Base-by-base conservation (phyloP, 495 filamentous ascomycete species). In the Aspergillus indologenus region DNA sequence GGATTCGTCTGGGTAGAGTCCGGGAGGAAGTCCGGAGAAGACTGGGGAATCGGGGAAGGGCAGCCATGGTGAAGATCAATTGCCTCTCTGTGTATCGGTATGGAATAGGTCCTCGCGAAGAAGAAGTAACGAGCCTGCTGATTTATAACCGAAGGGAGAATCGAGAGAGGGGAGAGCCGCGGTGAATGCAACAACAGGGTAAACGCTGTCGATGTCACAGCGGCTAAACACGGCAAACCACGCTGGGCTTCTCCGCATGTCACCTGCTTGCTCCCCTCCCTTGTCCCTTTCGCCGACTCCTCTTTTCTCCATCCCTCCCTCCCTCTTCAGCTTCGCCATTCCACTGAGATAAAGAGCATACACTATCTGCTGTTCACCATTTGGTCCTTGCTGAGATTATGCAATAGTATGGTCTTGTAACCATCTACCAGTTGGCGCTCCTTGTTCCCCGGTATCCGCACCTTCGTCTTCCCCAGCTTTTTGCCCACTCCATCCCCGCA, bases 171-270 rank as follows among this genome's bases (percentile, higher is more conserved):
- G 45, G 45, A 22, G n/a, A 29, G 45, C 31, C 56, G 59, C 58
- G 53, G 53, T 55, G 46, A 49, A 24, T 15, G 34, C 34, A 40
- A 3, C 26, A 9, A 29, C 4, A 9, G 26, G 9, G 26, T 29
- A 29, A 29, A 29, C 26, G 26, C n/a, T n/a, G 9, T 4, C 26
- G 26, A 29, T 29, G 26, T 29, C 26, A 29, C 55, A 64, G 63
- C 75, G 75, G 71, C 61, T 78, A 74, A 62, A 73, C 57, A 58
- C 75, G 75, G 73, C 64, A 72, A 74, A 56, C 65, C n/a, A 67
- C 73, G 73, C 34, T 14, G 7, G 5, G 5, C 70, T 62, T 64
- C 73, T 76, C 72, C 73, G 72, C 75, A 74, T 62, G 60, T 62
- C 54, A 47, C 48, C 50, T 66, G 55, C 61, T 61, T 42, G 44